Evolutionary conservation across 805 yeast species (phyloP), one percentile per base, ranked within the genome.

Genomic region (Metschnikowia proteae): DNA sequence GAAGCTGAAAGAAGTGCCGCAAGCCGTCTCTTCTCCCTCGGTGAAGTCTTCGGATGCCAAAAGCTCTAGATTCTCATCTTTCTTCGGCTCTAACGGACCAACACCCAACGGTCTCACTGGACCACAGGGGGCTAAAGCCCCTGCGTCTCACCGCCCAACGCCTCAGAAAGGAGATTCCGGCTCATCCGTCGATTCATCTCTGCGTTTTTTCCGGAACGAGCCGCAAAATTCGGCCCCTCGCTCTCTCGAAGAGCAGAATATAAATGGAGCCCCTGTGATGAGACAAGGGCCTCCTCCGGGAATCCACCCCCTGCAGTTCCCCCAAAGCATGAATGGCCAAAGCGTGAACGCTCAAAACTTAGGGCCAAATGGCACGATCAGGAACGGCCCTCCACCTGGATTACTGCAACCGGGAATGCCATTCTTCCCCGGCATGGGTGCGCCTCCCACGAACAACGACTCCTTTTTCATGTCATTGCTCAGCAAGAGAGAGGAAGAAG

Each of bases 401-500:
- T 33, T 42, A 26, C 43, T 8, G 35, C 45, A 32, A 17, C 28
- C 29, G 22, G 45, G 45, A 7, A n/a, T 32, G 47, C 69, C 74
- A 22, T 42, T 42, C 32, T 42, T 42, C 43, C 37, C 51, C 22
- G 26, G 43, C 29, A 28, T 37, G 48, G 35, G 39, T 30, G 13
- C 38, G 5, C 38, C 32, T 8, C 22, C 38, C 4, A 33, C 52
- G 4, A 38, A 60, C n/a, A 67, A 70, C 53, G 80, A 76, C 50
- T 60, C 71, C 11, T 79, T 79, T 51, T 75, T 79, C 56, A 67
- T 73, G 64, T 71, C 81, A 4, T 61, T 79, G 47, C 60, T 79
- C 53, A 66, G 70, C 36, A 75, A 73, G 50, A 59, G 64, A 9
- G 58, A 62, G n/a, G 47, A 45, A 4, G 35, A 40, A 23, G 29